Conservation (phyloP, 352 stramenopile genomes). For the Phytopythium cucurbitacearum region DNA sequence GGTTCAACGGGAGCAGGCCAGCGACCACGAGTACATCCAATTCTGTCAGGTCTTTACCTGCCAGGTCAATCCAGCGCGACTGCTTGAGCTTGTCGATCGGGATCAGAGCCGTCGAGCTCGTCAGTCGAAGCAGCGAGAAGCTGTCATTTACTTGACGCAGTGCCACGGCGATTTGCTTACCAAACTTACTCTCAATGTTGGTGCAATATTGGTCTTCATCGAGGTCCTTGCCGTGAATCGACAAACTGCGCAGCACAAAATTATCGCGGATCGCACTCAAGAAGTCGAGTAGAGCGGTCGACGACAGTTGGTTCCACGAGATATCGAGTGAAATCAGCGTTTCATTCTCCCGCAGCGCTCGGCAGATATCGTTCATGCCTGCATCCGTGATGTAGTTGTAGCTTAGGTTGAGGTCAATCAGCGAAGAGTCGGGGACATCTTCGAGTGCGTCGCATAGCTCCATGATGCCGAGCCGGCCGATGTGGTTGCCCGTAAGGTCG, state of each 20-base stretch:
- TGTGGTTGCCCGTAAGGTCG: constrained; percentile 42
- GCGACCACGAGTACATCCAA: constrained; percentile 63
- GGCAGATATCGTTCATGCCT: constrained; percentile 33
- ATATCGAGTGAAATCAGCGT: constrained; percentile 59
- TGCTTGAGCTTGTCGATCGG: constrained; percentile 58
- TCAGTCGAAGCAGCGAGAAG: constrained; percentile 41
- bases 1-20: constrained; percentile 50
- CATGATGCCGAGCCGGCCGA: constrained; percentile 41
- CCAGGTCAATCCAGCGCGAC: constrained; percentile 55
- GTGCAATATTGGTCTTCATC: constrained; percentile 41
- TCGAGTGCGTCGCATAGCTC: constrained; percentile 54
- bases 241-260: constrained; percentile 47
- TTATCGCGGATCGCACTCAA: constrained; percentile 45
- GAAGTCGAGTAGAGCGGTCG: constrained; percentile 34
- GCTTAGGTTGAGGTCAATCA: constrained; percentile 56
- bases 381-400: constrained; percentile 46
- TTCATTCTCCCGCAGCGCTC: constrained; percentile 62
- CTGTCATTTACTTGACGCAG: constrained; percentile 48
- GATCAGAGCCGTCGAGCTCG: constrained; percentile 30
- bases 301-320: constrained; percentile 60
- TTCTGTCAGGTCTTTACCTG: constrained; percentile 31
- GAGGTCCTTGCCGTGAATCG: constrained; percentile 46
- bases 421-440: constrained; percentile 51
- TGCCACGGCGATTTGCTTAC: constrained; percentile 35
- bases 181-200: constrained; percentile 57